Percentiles rank a stretch among this genome's conserved stretches.
Evolutionary conservation across 371 early-diverging fungal species (phyloP).

Genomic region (Thermomucor indicae-seudaticae): DNA sequence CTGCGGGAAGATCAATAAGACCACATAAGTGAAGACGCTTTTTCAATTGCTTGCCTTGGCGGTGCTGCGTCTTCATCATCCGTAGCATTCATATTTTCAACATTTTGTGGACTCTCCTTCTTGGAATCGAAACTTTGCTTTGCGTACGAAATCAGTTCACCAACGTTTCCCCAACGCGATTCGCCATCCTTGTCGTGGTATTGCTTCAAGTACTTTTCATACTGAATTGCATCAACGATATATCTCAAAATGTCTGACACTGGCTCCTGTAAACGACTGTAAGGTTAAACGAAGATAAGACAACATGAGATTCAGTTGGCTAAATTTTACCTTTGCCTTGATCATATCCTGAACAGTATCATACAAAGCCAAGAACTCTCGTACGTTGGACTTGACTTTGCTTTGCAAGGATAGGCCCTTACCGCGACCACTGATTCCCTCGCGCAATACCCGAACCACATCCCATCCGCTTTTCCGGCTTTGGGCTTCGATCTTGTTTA

Average conservation of each 20-base stretch:
- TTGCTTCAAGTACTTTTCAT: slow-evolving; percentile 18
- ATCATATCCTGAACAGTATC: slow-evolving; percentile 6
- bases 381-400: slow-evolving; percentile 1
- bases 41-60: too few relatives aligned
- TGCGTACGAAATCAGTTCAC: slow-evolving; percentile 29
- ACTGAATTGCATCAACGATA: slow-evolving; percentile 18
- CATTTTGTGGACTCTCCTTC: background rate
- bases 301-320: too few relatives aligned
- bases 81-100: background rate
- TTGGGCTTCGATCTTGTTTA: slow-evolving; percentile 18
- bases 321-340: slow-evolving; percentile 14
- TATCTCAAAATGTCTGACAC: slow-evolving; percentile 13
- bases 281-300: background rate
- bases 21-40: too few relatives aligned
- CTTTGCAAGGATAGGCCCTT: background rate
- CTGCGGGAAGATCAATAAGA: too few relatives aligned
- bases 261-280: slow-evolving; percentile 5
- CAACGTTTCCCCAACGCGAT: slow-evolving; percentile 29
- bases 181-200: slow-evolving; percentile 15
- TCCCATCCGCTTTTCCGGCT: slow-evolving; percentile 1
- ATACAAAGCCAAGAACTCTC: slow-evolving; percentile 5
- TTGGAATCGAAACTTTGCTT: slow-evolving; percentile 5
- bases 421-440: background rate
- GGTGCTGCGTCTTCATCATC: too few relatives aligned
- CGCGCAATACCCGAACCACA: slow-evolving; percentile 3